Evolutionary conservation across 2,329 filamentous ascomycete species (phyloP), one percentile per base, ranked within the genome.

Genomic region (Parastagonospora nodorum): DNA sequence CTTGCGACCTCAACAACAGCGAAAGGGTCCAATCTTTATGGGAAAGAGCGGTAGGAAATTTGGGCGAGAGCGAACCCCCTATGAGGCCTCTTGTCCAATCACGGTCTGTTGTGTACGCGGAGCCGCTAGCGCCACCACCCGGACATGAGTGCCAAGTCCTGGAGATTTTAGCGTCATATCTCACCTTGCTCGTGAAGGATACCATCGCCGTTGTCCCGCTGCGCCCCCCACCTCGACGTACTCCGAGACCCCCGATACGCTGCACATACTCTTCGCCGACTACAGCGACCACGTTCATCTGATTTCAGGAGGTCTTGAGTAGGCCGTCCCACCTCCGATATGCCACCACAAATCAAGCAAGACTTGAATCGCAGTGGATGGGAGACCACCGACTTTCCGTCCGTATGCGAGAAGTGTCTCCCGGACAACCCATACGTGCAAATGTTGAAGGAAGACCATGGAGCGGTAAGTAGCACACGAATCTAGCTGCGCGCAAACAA

Each of bases 371-470:
- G 94, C 46, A 94, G 92, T 14, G 94, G 94, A 52, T 97, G 92
- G 92, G 94, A 99, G 77, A 89, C 91, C 29, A 94, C 90, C 42
- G 90, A 94, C 74, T 92, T 94, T 67, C 90, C 90, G 8, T 92
- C 89, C 2, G 88, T 94, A 30, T 94, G 85, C 79, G 94, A 99
- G 76, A 92, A 87, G 69, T 99, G 94, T 73, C 84, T 99, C 2
- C 92, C 93, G 12, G 92, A 96, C 55, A 97, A 97, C 67, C 93
- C 93, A 2, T 99, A 96, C 69, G 94, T 99, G 37, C 94, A 97
- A 76, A 97, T 99, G 92, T 82, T 99, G 53, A 99, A 99, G 77
- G 92, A 97, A 71, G 93, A 99, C 74, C 87, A 95, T 67, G 94
- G 92, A 65, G 90, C 88, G 50, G 88, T 92, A 77, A 91, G 89